Conservation (phyloP, 1,284 basidiomycete species). For the Cutaneotrichosporon daszewskae region DNA sequence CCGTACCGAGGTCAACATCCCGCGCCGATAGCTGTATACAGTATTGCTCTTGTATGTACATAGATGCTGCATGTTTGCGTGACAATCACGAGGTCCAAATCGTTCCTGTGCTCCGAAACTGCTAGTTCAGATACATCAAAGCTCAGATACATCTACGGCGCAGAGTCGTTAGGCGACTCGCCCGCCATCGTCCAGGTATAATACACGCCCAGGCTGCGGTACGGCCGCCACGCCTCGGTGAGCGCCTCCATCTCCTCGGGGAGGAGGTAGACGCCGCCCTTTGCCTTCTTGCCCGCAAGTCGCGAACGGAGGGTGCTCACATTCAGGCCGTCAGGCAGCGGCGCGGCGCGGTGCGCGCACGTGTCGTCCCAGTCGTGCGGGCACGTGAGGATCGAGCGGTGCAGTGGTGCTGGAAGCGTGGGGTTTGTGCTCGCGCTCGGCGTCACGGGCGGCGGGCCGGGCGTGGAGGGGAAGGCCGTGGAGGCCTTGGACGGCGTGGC, state of each 20-base stretch:
- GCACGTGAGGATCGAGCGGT: slow-evolving; percentile 7
- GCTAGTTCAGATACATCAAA: too few species aligned
- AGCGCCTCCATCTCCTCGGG: slow-evolving; percentile 76
- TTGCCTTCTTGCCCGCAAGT: slow-evolving; percentile 71
- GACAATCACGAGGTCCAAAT: too few species aligned
- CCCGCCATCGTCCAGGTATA: slow-evolving; percentile 47
- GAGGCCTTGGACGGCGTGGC: slow-evolving; percentile 9
- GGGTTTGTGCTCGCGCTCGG: slow-evolving; percentile 15
- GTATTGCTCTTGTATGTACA: too few species aligned
- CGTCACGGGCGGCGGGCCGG: slow-evolving; percentile 12
- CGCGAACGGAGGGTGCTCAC: slow-evolving; percentile 60
- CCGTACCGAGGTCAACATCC: neutral
- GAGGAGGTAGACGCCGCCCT: slow-evolving; percentile 74
- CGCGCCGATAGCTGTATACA: too few species aligned
- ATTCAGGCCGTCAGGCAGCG: slow-evolving; percentile 61
- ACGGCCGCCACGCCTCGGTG: slow-evolving; percentile 71
- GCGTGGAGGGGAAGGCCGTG: slow-evolving; percentile 9
- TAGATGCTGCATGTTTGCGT: too few species aligned
- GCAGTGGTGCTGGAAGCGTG: slow-evolving; percentile 9
- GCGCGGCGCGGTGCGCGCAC: slow-evolving; percentile 25
- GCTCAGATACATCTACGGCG: too few species aligned
- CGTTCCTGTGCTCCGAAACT: too few species aligned
- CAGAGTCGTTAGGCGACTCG: too few species aligned
- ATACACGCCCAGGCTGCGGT: slow-evolving; percentile 61
- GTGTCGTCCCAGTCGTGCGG: slow-evolving; percentile 20